Conservation (phyloP, 495 filamentous ascomycete species). For the Trichocladium antarcticum region DNA sequence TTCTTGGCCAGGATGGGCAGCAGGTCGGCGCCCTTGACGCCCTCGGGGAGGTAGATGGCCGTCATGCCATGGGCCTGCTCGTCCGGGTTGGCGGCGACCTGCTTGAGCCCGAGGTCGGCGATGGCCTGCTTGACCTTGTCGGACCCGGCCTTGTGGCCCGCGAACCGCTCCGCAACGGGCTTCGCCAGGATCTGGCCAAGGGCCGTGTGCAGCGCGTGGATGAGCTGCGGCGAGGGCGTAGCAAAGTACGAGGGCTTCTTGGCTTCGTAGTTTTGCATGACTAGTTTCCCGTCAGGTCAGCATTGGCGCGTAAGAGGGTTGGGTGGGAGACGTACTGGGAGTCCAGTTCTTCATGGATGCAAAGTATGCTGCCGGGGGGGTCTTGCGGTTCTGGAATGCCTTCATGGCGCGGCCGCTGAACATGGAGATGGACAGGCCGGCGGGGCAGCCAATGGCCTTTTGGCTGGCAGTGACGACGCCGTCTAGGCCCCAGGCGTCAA, state of each 20-base stretch:
- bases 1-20: slow-evolving; percentile 79
- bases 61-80: slow-evolving; percentile 97
- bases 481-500: slow-evolving; percentile 90
- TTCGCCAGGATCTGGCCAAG: slow-evolving; percentile 71
- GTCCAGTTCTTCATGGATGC: slow-evolving; percentile 95
- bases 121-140: slow-evolving; percentile 74
- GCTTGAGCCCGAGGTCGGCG: slow-evolving; percentile 68
- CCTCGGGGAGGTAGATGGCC: slow-evolving; percentile 86
- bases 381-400: slow-evolving; percentile 64
- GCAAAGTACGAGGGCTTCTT: slow-evolving; percentile 97
- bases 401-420: slow-evolving; percentile 82
- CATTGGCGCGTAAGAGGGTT: too few relatives aligned
- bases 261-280: slow-evolving; percentile 98
- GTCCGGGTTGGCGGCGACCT: slow-evolving; percentile 71
- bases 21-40: slow-evolving; percentile 63
- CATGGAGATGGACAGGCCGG: slow-evolving; percentile 87
- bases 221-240: slow-evolving; percentile 85
- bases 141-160: slow-evolving; percentile 60
- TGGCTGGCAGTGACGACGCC: slow-evolving; percentile 88
- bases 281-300: slow-evolving; percentile 24
- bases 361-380: slow-evolving; percentile 76
- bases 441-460: slow-evolving; percentile 92
- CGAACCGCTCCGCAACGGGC: slow-evolving; percentile 70
- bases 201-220: slow-evolving; percentile 91
- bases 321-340: slow-evolving; percentile 48